phyloP scores from a whole-genome alignment of 257 asterid genomes.

The Mentha longifolia region DNA sequence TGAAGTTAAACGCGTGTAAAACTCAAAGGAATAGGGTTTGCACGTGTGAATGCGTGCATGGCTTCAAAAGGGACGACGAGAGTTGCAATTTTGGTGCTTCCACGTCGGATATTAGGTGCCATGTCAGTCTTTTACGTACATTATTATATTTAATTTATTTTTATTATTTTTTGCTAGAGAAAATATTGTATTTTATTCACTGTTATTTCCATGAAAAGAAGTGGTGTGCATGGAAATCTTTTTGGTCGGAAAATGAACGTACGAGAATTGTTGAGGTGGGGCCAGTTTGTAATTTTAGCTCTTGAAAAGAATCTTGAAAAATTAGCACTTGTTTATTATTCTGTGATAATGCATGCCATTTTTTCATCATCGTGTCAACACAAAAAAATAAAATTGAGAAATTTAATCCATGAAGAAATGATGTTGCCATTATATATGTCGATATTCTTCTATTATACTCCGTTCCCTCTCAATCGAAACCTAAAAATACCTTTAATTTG shows the following conservation, averaged over 20 bases:
- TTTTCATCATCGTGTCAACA: background rate
- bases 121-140: conserved; percentile 6
- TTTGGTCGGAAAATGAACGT: conserved; percentile 11
- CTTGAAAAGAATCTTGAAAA: too few species aligned
- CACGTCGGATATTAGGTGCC: conserved; percentile 23
- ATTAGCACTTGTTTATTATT: conserved; percentile 29
- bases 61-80: background rate
- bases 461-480: too few species aligned
- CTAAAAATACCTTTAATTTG: too few species aligned
- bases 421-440: background rate
- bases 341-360: background rate
- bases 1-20: conserved; percentile 21
- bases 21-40: conserved; percentile 5
- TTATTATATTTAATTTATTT: background rate
- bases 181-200: background rate
- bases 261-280: conserved; percentile 12
- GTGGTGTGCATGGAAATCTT: background rate
- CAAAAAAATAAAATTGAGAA: background rate
- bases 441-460: background rate
- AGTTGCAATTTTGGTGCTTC: background rate
- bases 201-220: background rate
- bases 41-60: conserved; percentile 25
- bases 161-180: background rate
- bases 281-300: background rate
- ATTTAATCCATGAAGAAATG: background rate